These are phyloP conservation scores for Aureobasidium sp. DNA, from an alignment of 2,329 filamentous ascomycete species.

Conservation along the genomic window DNA sequence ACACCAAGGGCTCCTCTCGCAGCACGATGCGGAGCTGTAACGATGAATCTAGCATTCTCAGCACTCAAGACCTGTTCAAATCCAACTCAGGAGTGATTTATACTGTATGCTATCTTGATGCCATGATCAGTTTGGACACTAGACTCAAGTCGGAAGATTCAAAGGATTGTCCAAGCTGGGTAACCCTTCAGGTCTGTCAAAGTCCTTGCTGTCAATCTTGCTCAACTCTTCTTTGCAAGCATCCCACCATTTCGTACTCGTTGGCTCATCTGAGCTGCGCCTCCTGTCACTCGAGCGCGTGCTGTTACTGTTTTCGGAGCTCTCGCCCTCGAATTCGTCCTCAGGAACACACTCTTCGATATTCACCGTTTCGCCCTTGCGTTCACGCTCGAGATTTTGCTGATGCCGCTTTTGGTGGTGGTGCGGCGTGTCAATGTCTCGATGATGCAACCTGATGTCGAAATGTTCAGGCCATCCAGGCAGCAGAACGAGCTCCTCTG, in stretches of 20 bases:
- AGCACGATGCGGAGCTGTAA: too few species aligned
- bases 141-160: too few species aligned
- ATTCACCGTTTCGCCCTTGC: not conserved
- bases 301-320: too few species aligned
- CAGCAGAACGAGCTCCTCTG: not conserved
- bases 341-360: not conserved
- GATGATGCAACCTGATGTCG: not conserved
- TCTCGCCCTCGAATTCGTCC: not conserved
- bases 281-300: not conserved
- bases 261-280: not conserved
- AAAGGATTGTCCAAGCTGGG: too few species aligned
- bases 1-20: too few species aligned
- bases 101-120: too few species aligned
- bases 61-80: too few species aligned
- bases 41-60: too few species aligned
- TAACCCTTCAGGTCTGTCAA: too few species aligned
- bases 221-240: not conserved
- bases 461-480: not conserved
- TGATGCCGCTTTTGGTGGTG: constrained; percentile 1
- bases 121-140: too few species aligned
- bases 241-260: not conserved
- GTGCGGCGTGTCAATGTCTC: not conserved
- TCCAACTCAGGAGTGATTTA: too few species aligned
- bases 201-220: not conserved
- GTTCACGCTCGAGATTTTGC: not conserved